Evolutionary conservation across 345 rosid genomes (phyloP).

Genomic region (Ceriops decandra): DNA sequence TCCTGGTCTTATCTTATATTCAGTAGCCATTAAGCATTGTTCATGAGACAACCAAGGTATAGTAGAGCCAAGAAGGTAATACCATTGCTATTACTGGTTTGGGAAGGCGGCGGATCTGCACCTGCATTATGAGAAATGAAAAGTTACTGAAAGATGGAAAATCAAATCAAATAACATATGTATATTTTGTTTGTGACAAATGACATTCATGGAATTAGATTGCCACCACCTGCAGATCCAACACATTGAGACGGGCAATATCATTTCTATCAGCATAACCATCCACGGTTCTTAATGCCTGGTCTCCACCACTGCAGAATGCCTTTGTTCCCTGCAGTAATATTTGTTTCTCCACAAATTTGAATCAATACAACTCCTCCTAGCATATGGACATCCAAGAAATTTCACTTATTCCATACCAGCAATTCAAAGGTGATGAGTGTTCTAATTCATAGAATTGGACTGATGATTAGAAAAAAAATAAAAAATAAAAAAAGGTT

Average conservation of each 20-base stretch:
- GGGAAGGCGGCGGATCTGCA: conserved; percentile 85
- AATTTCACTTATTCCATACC: neutral
- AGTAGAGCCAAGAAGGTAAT: conserved; percentile 14
- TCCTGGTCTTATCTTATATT: neutral
- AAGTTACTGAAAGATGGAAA: conserved; percentile 1
- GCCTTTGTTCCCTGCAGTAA: conserved; percentile 74
- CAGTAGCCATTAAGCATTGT: neutral
- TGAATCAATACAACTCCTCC: neutral
- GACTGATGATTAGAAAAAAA: no score
- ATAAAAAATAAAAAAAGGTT: neutral
- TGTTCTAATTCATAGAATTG: no score
- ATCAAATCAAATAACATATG: neutral
- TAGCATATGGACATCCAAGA: neutral
- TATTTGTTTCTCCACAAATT: conserved; percentile 10
- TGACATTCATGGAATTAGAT: neutral
- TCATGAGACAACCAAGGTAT: neutral
- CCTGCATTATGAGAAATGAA: conserved; percentile 38
- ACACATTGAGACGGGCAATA: conserved; percentile 69
- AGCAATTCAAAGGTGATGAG: no score
- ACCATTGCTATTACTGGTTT: conserved; percentile 99
- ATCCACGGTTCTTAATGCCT: conserved; percentile 58
- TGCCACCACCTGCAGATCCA: conserved; percentile 70
- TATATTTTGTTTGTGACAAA: neutral
- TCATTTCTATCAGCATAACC: conserved; percentile 78
- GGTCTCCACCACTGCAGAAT: conserved; percentile 94